phyloP scores from a whole-genome alignment of 768 basidiomycete genomes.

The Trichaptum fuscoviolaceum region DNA sequence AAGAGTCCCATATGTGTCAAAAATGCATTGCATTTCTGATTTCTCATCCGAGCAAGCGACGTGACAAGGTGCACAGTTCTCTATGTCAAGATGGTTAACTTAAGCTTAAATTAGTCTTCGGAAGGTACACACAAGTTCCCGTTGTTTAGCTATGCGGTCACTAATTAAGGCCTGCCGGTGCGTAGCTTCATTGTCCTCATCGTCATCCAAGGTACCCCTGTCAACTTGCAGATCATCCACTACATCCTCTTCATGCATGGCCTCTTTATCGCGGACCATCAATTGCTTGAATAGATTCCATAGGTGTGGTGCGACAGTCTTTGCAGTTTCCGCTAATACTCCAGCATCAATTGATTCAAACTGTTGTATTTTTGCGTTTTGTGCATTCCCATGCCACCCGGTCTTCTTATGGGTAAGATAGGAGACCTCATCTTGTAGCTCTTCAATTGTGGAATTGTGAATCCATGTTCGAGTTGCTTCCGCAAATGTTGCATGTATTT shows the following conservation, averaged over 20 bases:
- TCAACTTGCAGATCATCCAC: not conserved
- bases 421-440: too few relatives aligned
- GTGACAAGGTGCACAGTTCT: not conserved
- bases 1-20: conserved; percentile 25
- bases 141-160: too few relatives aligned
- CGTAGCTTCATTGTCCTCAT: too few relatives aligned
- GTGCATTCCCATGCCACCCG: not conserved
- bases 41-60: not conserved
- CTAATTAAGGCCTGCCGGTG: too few relatives aligned
- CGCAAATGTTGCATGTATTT: too few relatives aligned
- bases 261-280: too few relatives aligned
- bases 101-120: not conserved
- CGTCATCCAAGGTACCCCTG: too few relatives aligned
- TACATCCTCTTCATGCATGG: not conserved
- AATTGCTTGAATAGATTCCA: not conserved
- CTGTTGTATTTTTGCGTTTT: not conserved
- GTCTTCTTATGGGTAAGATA: not conserved
- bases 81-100: not conserved
- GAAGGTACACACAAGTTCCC: not conserved
- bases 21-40: conserved; percentile 21
- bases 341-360: not conserved
- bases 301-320: not conserved
- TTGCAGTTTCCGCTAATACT: not conserved
- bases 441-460: too few relatives aligned
- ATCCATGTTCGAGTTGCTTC: too few relatives aligned